A percentile compares a stretch with the other conserved stretches of the same genome.
Conservation (phyloP, 106 monocot species). For the Allium cepa region DNA sequence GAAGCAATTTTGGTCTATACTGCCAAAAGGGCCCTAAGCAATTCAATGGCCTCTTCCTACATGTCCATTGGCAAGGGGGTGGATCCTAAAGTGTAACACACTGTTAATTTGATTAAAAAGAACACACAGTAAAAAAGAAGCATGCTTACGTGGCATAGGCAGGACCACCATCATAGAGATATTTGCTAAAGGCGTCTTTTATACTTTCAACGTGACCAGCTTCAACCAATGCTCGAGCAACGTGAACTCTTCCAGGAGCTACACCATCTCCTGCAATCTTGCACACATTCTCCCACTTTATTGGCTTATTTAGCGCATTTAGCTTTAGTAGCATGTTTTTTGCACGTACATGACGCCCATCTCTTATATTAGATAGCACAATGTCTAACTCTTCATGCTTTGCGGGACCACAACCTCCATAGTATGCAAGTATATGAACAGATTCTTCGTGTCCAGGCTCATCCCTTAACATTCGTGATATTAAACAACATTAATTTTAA, state of each 20-base stretch:
- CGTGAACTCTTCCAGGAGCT: constrained; percentile 91
- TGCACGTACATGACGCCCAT: constrained; percentile 77
- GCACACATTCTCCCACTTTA: constrained; percentile 76
- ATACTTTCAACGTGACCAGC: constrained; percentile 78
- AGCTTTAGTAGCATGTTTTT: constrained; percentile 76
- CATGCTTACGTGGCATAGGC: constrained; percentile 80
- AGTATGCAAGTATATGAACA: constrained; percentile 92
- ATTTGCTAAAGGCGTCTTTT: constrained; percentile 78
- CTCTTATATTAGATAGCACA: constrained; percentile 61
- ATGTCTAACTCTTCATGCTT: constrained; percentile 49
- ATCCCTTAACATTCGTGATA: constrained; percentile 23
- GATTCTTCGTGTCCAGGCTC: constrained; percentile 47
- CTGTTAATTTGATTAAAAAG: too few species aligned
- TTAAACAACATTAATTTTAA: too few species aligned
- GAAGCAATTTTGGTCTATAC: too few species aligned
- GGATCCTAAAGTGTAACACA: too few species aligned
- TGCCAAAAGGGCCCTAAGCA: background rate
- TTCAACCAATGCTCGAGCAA: constrained; percentile 93
- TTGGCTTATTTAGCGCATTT: constrained; percentile 56
- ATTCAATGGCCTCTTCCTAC: background rate
- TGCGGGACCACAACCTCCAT: constrained; percentile 70
- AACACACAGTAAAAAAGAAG: background rate
- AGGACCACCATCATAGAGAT: constrained; percentile 85
- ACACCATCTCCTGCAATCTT: constrained; percentile 88
- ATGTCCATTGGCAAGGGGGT: background rate